Evolutionary conservation across 2,329 filamentous ascomycete genomes (phyloP).

Genomic region (Clarireedia hainanense): DNA sequence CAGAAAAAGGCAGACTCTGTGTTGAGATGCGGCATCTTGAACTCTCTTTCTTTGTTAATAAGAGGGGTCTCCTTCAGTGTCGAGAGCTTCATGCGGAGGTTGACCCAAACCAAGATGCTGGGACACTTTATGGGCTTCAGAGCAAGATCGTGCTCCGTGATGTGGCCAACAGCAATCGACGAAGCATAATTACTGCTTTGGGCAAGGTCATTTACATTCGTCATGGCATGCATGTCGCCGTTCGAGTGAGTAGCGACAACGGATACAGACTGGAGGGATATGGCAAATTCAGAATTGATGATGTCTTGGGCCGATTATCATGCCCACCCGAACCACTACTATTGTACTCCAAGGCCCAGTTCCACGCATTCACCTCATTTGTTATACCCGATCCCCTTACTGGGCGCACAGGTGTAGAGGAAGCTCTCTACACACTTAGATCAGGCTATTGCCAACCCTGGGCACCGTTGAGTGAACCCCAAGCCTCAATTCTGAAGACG

Average conservation of each 20-base stretch:
- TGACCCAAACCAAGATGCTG: too few species aligned
- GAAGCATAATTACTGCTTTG: too few species aligned
- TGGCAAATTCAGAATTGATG: slow-evolving; percentile 44
- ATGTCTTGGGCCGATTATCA: slow-evolving; percentile 45
- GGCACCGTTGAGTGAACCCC: slow-evolving; percentile 10
- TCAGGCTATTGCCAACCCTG: slow-evolving; percentile 37
- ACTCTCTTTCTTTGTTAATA: too few species aligned
- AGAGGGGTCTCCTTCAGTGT: too few species aligned
- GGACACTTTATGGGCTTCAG: too few species aligned
- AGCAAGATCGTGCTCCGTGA: too few species aligned
- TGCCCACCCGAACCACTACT: slow-evolving; percentile 48
- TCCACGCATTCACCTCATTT: slow-evolving; percentile 55
- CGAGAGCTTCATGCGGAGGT: too few species aligned
- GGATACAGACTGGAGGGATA: slow-evolving; percentile 29
- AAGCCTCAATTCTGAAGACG: background rate
- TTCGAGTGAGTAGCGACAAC: slow-evolving; percentile 32
- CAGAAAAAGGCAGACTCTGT: too few species aligned
- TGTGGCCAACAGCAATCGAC: too few species aligned
- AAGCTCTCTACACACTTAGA: slow-evolving; percentile 42
- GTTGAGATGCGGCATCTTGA: too few species aligned
- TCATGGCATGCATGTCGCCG: slow-evolving; percentile 35
- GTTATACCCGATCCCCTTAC: slow-evolving; percentile 50
- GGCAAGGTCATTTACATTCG: slow-evolving; percentile 20
- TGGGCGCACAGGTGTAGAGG: slow-evolving; percentile 51
- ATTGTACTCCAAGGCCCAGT: slow-evolving; percentile 46